Evolutionary conservation across 2,329 filamentous ascomycete species (phyloP), one percentile per base, ranked within the genome.

Genomic region (Aureobasidium pullulans): DNA sequence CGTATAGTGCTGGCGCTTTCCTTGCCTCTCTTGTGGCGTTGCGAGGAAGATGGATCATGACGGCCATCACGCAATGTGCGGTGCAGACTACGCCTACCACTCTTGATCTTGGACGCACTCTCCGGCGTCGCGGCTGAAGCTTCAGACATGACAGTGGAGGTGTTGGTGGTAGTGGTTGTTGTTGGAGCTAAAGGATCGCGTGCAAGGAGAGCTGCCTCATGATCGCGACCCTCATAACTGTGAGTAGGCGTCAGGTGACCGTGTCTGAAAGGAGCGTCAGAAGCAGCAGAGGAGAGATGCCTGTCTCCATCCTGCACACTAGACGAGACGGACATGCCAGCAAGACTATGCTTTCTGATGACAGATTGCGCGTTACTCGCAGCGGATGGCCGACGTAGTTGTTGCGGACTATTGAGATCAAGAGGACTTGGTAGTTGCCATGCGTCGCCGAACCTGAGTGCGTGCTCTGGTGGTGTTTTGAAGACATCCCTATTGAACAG

Each of bases 1-100:
- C 69, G 69, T 7, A 79, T 73, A 42, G 82, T 87, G 2, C 84
- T 84, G 3, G 80, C 76, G 4, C 86, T 87, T 52, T 95, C 90
- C 68, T 86, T 89, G 53, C 87, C 86, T 71, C 87, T 92, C 65
- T 85, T 86, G 70, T 88, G 86, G 34, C 89, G 84, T 66, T 89
- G 86, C 61, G 66, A 83, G 83, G 59, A 63, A 40, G 63, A 61
- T 23, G 60, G 59, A 42, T 65, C 64, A 34, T 60, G 65, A 39
- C 37, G 47, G 31, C 52, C 59, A 67, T 97, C 93, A 64, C 94
- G 84, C 60, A 97, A 81, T 11, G 92, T 96, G 60, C 91, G 88
- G 67, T 96, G 93, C 13, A 97, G 77, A 70, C 91, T 96, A 62
- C 91, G 86, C 28, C 93, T 86, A 53, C 92, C 85, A 69, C 87